Percentiles rank a stretch among this genome's conserved stretches.
Conservation (phyloP, 2,329 filamentous ascomycete species). For the Fonsecaea pedrosoi region DNA sequence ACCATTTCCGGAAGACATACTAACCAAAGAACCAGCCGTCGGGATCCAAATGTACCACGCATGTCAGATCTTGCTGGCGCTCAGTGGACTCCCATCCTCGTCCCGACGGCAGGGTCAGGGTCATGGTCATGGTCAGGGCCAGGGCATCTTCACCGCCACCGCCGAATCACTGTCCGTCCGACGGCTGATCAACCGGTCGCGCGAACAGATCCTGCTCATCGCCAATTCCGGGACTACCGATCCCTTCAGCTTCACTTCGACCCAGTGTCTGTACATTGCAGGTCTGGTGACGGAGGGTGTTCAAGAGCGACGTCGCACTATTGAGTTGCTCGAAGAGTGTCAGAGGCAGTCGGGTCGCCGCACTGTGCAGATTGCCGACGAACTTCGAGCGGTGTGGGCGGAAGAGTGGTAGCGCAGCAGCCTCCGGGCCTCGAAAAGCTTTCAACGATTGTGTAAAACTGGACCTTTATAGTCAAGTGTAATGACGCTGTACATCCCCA, state of each 20-base stretch:
- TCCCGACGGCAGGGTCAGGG: not conserved
- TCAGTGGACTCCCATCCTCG: not conserved
- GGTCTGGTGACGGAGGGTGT: slow-evolving; percentile 17
- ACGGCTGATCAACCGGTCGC: slow-evolving; percentile 17
- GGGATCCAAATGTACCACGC: slow-evolving; percentile 14
- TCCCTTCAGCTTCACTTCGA: slow-evolving; percentile 12
- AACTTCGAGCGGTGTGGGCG: slow-evolving; percentile 12
- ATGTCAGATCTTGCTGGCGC: slow-evolving; percentile 3
- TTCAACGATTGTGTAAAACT: not conserved
- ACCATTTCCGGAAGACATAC: not conserved
- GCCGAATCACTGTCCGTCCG: slow-evolving; percentile 10
- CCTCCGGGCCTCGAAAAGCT: not conserved
- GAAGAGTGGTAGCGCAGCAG: slow-evolving; percentile 2
- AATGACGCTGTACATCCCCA: too few relatives aligned
- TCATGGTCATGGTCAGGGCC: not conserved
- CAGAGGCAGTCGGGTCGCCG: slow-evolving; percentile 19
- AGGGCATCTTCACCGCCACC: not conserved
- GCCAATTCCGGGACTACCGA: slow-evolving; percentile 7
- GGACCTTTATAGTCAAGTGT: too few relatives aligned
- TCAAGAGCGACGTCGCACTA: slow-evolving; percentile 14
- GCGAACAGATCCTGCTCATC: slow-evolving; percentile 18
- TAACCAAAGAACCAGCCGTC: not conserved
- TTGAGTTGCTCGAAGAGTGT: slow-evolving; percentile 12
- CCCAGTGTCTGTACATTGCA: slow-evolving; percentile 19
- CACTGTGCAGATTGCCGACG: slow-evolving; percentile 16